phyloP scores from a whole-genome alignment of 1,284 basidiomycete species.

The Mycena citricolor region DNA sequence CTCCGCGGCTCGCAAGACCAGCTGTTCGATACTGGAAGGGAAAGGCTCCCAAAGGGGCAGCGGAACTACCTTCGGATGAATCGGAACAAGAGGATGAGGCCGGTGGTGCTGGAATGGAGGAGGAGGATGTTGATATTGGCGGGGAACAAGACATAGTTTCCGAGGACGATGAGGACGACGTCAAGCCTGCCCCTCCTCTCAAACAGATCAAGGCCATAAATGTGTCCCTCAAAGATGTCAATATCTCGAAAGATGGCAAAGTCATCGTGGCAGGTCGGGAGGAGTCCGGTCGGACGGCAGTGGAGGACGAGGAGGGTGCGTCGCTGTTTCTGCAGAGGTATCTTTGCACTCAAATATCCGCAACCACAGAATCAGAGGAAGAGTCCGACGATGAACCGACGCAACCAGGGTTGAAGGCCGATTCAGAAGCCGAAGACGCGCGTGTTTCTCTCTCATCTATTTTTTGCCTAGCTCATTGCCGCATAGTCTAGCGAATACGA shows the following conservation, averaged over 20 bases:
- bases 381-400: slow-evolving; percentile 21
- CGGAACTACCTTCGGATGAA: slow-evolving; percentile 54
- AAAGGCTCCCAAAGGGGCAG: slow-evolving; percentile 75
- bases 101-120: slow-evolving; percentile 41
- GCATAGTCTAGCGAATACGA: slow-evolving; percentile 80
- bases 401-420: slow-evolving; percentile 9
- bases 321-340: slow-evolving; percentile 7
- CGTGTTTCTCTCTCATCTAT: slow-evolving; percentile 6
- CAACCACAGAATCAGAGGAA: slow-evolving; percentile 34
- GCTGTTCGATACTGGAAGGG: slow-evolving; percentile 83
- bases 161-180: slow-evolving; percentile 45
- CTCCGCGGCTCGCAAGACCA: slow-evolving; percentile 67
- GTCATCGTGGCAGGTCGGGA: slow-evolving; percentile 74
- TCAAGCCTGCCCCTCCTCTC: slow-evolving; percentile 32
- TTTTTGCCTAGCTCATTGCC: slow-evolving; percentile 16
- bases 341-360: slow-evolving; percentile 16
- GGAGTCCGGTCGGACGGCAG: slow-evolving; percentile 67
- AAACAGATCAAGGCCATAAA: slow-evolving; percentile 58
- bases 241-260: slow-evolving; percentile 73
- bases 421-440: slow-evolving; percentile 18
- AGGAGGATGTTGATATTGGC: slow-evolving; percentile 57
- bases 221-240: slow-evolving; percentile 71
- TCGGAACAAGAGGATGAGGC: slow-evolving; percentile 51
- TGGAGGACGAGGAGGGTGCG: slow-evolving; percentile 41
- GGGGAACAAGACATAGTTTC: slow-evolving; percentile 49